A percentile compares a stretch with the other conserved stretches of the same genome.
Evolutionary conservation across 2,329 filamentous ascomycete species (phyloP).

Genomic region (Aspergillus japonicus): DNA sequence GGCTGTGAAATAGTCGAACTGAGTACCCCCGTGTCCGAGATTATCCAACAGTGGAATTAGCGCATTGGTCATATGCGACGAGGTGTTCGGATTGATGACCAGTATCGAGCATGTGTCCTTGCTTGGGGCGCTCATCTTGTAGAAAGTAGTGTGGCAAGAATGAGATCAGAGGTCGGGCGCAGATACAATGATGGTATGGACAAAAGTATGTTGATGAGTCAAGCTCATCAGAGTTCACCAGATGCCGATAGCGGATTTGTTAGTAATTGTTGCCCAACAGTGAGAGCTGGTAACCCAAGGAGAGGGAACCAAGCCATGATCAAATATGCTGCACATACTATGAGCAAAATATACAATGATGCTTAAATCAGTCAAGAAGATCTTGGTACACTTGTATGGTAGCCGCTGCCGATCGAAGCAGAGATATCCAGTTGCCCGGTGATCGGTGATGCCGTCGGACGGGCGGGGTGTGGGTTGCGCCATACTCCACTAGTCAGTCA

Average conservation of each 20-base stretch:
- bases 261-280: neutral
- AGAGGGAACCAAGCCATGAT: neutral
- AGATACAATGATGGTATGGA: neutral
- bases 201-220: neutral
- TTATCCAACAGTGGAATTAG: constrained; percentile 41
- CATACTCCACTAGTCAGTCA: neutral
- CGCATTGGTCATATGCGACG: constrained; percentile 44
- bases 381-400: neutral
- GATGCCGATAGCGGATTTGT: constrained; percentile 1
- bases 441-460: neutral
- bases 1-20: constrained; percentile 43
- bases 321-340: neutral
- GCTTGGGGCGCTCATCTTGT: constrained; percentile 5
- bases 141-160: neutral
- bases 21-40: constrained; percentile 37
- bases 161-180: neutral
- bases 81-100: constrained; percentile 49
- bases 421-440: neutral
- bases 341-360: neutral
- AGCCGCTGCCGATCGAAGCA: neutral
- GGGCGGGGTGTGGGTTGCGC: neutral
- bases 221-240: neutral
- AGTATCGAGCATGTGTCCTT: constrained; percentile 33
- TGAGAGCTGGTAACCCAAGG: neutral
- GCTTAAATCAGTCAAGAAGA: neutral